Conservation (phyloP, 2,329 filamentous ascomycete species). For the Bertia moriformis region DNA sequence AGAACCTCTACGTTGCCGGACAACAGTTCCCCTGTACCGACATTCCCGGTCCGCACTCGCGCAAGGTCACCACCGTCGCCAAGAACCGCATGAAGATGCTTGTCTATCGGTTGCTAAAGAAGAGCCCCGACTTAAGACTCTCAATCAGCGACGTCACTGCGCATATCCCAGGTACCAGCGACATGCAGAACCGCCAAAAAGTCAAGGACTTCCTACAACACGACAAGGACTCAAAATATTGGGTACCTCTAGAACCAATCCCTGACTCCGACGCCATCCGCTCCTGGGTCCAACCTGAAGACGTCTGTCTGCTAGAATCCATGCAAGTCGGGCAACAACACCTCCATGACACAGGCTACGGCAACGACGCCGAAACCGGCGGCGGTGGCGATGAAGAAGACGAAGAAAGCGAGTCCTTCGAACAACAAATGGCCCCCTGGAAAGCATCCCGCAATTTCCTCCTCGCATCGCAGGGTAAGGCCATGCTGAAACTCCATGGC, state of each 20-base stretch:
- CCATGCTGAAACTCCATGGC: conserved; percentile 54
- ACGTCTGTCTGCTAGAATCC: conserved; percentile 53
- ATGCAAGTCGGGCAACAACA: conserved; percentile 60
- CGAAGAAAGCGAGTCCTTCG: conserved; percentile 11
- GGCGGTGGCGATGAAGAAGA: conserved; percentile 11
- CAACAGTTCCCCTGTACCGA: conserved; percentile 54
- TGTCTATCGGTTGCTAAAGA: conserved; percentile 47
- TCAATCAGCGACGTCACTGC: conserved; percentile 45
- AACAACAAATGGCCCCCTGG: conserved; percentile 51
- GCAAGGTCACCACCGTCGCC: conserved; percentile 54
- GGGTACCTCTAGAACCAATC: conserved; percentile 41
- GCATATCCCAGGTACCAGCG: conserved; percentile 52
- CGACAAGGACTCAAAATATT: conserved; percentile 47
- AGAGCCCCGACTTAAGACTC: conserved; percentile 34
- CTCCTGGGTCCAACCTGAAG: conserved; percentile 51
- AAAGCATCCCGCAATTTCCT: conserved; percentile 58
- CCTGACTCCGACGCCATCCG: conserved; percentile 47
- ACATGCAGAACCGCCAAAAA: conserved; percentile 56
- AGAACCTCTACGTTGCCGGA: conserved; percentile 49
- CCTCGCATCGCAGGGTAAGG: conserved; percentile 52
- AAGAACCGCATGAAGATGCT: conserved; percentile 58
- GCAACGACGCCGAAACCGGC: conserved; percentile 15
- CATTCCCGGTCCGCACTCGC: conserved; percentile 52
- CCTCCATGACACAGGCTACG: conserved; percentile 50
- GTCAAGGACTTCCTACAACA: conserved; percentile 61